Conservation (phyloP, 2,329 filamentous ascomycete species). For the Metarhizium anisopliae region DNA sequence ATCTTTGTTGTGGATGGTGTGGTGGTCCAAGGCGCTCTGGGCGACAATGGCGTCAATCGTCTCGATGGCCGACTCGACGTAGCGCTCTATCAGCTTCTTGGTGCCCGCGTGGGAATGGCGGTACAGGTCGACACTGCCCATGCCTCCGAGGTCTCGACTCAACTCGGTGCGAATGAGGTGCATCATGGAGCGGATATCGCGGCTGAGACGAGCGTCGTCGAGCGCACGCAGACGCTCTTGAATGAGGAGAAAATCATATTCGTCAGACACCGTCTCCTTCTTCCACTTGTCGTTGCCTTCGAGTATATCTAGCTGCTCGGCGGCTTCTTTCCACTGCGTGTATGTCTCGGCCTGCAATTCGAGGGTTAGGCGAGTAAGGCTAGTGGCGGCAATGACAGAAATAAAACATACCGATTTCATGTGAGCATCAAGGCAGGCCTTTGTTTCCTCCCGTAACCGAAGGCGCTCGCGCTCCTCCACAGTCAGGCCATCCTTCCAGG, state of each 20-base stretch:
- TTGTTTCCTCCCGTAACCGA: conserved; percentile 44
- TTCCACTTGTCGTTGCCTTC: conserved; percentile 84
- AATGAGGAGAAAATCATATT: conserved; percentile 65
- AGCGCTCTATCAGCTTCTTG: conserved; percentile 77
- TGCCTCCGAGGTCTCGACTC: conserved; percentile 73
- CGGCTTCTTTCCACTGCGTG: conserved; percentile 66
- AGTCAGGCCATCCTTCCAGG: conserved; percentile 44
- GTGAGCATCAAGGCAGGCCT: conserved; percentile 52
- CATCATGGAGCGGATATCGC: conserved; percentile 69
- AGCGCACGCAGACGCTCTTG: conserved; percentile 61
- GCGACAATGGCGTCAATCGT: conserved; percentile 67
- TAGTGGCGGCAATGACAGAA: not conserved
- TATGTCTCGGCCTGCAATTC: conserved; percentile 52
- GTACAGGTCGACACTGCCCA: conserved; percentile 77
- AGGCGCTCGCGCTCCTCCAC: conserved; percentile 38
- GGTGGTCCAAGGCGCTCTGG: conserved; percentile 36
- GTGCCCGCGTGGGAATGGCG: conserved; percentile 78
- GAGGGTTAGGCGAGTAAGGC: not conserved
- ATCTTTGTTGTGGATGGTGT: conserved; percentile 48
- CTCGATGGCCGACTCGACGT: conserved; percentile 69
- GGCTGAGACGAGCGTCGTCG: conserved; percentile 61
- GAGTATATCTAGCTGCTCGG: conserved; percentile 66
- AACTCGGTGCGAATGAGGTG: conserved; percentile 72
- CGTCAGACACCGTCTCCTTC: conserved; percentile 45
- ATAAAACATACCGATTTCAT: conserved; percentile 51